phyloP scores from a whole-genome alignment of 495 filamentous ascomycete species.

The Aspergillus leporis region DNA sequence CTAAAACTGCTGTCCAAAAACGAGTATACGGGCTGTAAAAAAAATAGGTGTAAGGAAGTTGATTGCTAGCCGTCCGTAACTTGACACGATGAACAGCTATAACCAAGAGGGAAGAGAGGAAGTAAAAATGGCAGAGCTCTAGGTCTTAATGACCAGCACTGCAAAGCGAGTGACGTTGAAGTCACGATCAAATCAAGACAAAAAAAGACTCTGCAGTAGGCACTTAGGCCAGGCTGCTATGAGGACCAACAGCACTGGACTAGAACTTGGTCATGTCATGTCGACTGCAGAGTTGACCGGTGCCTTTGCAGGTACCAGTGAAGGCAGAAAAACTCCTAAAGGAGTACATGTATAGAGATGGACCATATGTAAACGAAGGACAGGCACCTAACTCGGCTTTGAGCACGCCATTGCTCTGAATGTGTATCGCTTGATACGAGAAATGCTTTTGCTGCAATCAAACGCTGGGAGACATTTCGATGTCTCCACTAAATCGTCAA shows the following conservation, averaged over 20 bases:
- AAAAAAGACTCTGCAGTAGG: not conserved
- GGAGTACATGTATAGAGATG: not conserved
- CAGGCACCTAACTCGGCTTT: not conserved
- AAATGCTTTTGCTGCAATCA: conserved; percentile 7
- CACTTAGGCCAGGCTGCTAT: not conserved
- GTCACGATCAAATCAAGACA: not conserved
- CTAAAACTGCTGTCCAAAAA: not conserved
- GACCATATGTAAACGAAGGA: not conserved
- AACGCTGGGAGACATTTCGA: conserved; percentile 4
- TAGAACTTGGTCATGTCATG: not conserved
- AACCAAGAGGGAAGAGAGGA: conserved; percentile 1
- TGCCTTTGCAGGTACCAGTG: not conserved
- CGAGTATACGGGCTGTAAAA: not conserved
- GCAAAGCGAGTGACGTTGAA: not conserved
- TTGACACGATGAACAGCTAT: conserved; percentile 6
- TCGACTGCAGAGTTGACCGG: not conserved
- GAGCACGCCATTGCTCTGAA: not conserved
- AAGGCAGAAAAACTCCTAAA: not conserved
- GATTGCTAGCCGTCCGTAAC: conserved; percentile 10
- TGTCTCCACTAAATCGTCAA: conserved; percentile 2
- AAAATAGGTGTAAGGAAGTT: not conserved
- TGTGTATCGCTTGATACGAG: conserved; percentile 2
- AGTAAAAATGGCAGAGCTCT: not conserved
- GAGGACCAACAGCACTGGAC: not conserved
- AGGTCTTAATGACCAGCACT: not conserved